A percentile compares a stretch with the other conserved stretches of the same genome.
Conservation (phyloP, 2,329 filamentous ascomycete genomes). For the Cercospora citrullina region DNA sequence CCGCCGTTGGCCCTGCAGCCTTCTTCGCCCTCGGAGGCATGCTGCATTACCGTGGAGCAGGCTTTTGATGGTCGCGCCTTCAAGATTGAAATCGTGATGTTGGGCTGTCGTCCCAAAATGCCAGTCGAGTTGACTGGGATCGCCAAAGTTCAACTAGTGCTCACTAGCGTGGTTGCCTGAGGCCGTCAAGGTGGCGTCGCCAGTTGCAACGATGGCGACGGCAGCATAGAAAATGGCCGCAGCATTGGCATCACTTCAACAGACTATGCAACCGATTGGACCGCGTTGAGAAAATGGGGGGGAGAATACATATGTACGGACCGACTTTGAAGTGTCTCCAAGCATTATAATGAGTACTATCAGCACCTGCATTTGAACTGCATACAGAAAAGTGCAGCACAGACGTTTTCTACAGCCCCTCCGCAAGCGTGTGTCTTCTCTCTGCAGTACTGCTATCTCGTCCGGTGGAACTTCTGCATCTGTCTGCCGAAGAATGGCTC, state of each 20-base stretch:
- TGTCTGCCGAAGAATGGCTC: neutral
- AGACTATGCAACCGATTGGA: neutral
- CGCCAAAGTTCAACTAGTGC: neutral
- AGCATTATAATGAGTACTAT: neutral
- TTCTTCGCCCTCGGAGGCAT: conserved; percentile 40
- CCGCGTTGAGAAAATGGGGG: neutral
- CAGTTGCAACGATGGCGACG: neutral
- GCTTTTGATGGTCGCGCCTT: neutral
- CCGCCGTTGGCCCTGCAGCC: conserved; percentile 34
- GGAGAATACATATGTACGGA: neutral
- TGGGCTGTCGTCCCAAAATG: conserved; percentile 1
- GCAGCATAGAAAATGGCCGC: neutral
- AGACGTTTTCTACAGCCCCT: neutral
- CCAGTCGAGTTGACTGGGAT: neutral
- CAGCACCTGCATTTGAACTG: neutral
- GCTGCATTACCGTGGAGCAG: conserved; percentile 5
- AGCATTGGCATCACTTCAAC: neutral
- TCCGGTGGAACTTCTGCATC: neutral
- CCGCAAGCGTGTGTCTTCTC: neutral
- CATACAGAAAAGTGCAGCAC: neutral
- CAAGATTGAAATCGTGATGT: neutral
- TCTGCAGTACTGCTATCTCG: neutral
- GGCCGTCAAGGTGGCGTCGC: neutral
- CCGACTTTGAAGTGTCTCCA: neutral
- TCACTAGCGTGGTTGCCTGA: conserved; percentile 1